These are phyloP conservation scores for Wilcoxina mikolae DNA, from an alignment of 495 filamentous ascomycete genomes.

Conservation along the genomic window DNA sequence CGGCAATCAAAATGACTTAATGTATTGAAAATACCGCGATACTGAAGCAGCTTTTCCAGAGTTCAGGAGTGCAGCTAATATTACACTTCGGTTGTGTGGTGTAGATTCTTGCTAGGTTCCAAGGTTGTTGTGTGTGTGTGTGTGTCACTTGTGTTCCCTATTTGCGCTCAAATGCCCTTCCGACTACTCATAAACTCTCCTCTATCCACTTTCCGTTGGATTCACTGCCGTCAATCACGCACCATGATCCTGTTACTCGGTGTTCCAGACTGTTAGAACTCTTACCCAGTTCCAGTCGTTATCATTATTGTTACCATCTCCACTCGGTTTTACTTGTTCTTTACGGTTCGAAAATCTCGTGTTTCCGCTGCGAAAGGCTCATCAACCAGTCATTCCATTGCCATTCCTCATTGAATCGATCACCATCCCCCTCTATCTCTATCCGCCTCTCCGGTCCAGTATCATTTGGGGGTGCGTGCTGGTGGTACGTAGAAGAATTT, in stretches of 20 bases:
- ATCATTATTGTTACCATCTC: background rate
- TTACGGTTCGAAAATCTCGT: background rate
- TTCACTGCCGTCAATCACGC: background rate
- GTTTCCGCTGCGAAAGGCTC: background rate
- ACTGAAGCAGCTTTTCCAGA: no score
- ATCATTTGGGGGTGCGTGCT: background rate
- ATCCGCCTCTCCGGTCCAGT: background rate
- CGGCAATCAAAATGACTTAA: no score
- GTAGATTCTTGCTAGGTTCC: no score
- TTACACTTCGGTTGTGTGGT: no score
- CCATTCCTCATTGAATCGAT: no score
- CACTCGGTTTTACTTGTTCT: slow-evolving; percentile 8
- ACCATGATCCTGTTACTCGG: background rate
- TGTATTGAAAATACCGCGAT: no score
- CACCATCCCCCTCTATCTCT: no score
- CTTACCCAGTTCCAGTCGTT: slow-evolving; percentile 2
- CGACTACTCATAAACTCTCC: background rate
- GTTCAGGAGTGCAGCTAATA: no score
- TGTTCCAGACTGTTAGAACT: slow-evolving; percentile 6
- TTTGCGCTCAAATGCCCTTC: background rate
- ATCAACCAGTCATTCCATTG: background rate
- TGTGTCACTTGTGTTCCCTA: background rate
- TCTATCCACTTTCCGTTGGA: background rate
- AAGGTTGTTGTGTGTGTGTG: background rate
- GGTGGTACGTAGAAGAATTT: background rate